Evolutionary conservation across 306 rosid genomes (phyloP).

Genomic region (Acacia crassicarpa): DNA sequence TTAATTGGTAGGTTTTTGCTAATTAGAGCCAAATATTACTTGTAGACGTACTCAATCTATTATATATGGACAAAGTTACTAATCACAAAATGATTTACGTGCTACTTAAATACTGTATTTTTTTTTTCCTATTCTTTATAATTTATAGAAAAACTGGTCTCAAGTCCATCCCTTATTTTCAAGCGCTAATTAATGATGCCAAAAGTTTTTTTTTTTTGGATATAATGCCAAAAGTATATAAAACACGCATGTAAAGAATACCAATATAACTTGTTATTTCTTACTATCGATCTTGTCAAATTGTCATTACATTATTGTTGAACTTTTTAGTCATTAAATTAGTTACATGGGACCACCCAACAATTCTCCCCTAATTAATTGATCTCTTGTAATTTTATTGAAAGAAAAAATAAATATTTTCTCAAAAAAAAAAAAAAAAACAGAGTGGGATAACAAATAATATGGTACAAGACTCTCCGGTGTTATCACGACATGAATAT

Average conservation of each 20-base stretch:
- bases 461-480: constrained; percentile 21
- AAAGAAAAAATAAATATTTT: background rate
- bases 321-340: too few relatives aligned
- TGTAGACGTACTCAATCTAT: background rate
- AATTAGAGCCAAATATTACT: background rate
- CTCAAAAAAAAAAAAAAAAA: background rate
- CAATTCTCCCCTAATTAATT: background rate
- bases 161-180: background rate
- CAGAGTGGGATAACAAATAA: constrained; percentile 21
- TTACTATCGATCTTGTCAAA: too few relatives aligned
- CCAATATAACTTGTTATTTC: too few relatives aligned
- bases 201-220: too few relatives aligned
- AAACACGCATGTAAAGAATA: too few relatives aligned
- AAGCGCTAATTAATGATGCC: background rate
- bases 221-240: background rate
- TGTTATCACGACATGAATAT: background rate
- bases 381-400: background rate
- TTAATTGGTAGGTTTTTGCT: background rate
- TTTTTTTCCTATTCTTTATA: background rate
- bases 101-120: background rate
- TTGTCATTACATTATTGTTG: too few relatives aligned
- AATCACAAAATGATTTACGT: background rate
- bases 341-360: too few relatives aligned
- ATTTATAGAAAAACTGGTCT: background rate
- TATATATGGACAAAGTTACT: background rate